These are phyloP conservation scores for Asterochloris erici DNA, from an alignment of 139 green algal species.

Conservation along the genomic window DNA sequence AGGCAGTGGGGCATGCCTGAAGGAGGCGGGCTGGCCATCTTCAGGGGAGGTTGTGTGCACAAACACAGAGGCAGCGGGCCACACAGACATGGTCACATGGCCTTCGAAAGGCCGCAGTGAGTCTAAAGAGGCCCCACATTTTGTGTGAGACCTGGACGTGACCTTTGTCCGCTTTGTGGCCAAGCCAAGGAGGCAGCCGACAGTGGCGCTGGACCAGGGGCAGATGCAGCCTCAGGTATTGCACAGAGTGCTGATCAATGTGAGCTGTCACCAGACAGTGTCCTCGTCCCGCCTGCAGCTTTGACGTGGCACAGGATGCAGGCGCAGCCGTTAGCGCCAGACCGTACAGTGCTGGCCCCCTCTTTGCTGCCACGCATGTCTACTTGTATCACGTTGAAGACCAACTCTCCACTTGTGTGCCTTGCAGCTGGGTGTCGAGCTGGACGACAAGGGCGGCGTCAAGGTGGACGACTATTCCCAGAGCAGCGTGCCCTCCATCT, in stretches of 20 bases:
- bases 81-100: no score
- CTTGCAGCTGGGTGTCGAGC: slow-evolving; percentile 55
- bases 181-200: background rate
- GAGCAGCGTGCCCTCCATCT: slow-evolving; percentile 77
- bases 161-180: no score
- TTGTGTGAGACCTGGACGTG: no score
- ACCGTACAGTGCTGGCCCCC: no score
- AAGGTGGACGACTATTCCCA: slow-evolving; percentile 86
- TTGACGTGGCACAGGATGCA: background rate
- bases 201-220: background rate
- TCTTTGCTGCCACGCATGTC: no score
- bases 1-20: no score
- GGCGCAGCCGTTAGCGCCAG: background rate
- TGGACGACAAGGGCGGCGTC: slow-evolving; percentile 49
- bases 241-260: background rate
- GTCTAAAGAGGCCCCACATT: no score
- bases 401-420: background rate
- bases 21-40: slow-evolving; percentile 27
- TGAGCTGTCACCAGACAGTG: no score
- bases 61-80: no score
- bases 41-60: no score
- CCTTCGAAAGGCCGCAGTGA: no score
- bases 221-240: background rate
- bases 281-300: background rate
- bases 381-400: background rate